Percentiles rank a stretch among this genome's conserved stretches.
phyloP scores from a whole-genome alignment of 2,329 filamentous ascomycete species.

The Colletotrichum horii region DNA sequence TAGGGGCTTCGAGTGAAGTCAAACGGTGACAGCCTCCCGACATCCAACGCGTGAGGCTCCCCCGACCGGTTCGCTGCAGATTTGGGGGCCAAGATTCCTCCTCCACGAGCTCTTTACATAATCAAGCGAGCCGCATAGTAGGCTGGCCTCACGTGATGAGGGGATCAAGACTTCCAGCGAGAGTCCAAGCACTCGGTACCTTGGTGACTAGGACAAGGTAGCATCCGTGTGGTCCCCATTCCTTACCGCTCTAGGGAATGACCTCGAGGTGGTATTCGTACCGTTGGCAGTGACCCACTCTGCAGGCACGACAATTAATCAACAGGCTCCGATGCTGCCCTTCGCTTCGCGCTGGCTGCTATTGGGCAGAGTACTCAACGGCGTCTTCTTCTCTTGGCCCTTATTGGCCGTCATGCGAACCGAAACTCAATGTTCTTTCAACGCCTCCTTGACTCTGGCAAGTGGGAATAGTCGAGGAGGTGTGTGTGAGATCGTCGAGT shows the following conservation, averaged over 20 bases:
- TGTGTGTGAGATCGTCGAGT: neutral
- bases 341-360: neutral
- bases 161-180: neutral
- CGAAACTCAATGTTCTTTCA: neutral
- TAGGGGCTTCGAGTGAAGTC: neutral
- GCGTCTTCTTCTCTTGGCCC: neutral
- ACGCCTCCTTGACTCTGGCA: neutral
- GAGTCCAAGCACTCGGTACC: conserved; percentile 11
- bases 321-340: neutral
- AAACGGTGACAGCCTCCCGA: neutral
- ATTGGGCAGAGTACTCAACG: conserved; percentile 13
- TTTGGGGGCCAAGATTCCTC: neutral
- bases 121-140: neutral
- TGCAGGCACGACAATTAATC: neutral
- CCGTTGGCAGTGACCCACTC: neutral
- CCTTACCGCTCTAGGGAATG: neutral
- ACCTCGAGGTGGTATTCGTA: neutral
- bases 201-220: neutral
- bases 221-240: neutral
- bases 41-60: neutral
- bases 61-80: neutral
- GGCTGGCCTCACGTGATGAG: neutral
- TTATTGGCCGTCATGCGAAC: conserved; percentile 12
- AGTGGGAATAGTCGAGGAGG: neutral
- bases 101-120: neutral